phyloP scores from a whole-genome alignment of 352 stramenopile species.

The Phytophthora foliorum region DNA sequence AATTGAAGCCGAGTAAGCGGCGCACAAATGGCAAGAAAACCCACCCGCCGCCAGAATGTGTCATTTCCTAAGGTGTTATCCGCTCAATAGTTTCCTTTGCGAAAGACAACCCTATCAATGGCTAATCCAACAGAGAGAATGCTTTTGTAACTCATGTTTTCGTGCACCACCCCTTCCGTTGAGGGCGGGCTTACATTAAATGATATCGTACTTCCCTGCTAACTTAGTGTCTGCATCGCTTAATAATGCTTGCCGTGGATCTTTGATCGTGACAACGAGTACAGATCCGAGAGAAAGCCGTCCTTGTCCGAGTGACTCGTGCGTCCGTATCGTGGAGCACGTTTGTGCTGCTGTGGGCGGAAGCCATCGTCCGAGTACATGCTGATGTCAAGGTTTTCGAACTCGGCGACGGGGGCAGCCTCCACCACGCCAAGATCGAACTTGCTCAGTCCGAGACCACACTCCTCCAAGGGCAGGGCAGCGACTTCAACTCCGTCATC shows the following conservation, averaged over 20 bases:
- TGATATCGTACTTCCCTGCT: slow-evolving; percentile 42
- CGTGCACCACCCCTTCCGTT: slow-evolving; percentile 29
- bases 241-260: slow-evolving; percentile 43
- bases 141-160: slow-evolving; percentile 31
- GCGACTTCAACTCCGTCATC: slow-evolving; percentile 34
- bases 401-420: slow-evolving; percentile 24
- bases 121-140: not conserved
- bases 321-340: slow-evolving; percentile 42
- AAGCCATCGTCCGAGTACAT: slow-evolving; percentile 38
- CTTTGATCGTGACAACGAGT: slow-evolving; percentile 46
- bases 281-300: slow-evolving; percentile 53
- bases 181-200: slow-evolving; percentile 37
- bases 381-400: slow-evolving; percentile 35
- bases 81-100: not conserved
- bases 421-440: slow-evolving; percentile 49
- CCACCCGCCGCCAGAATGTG: slow-evolving; percentile 40
- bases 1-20: slow-evolving; percentile 52
- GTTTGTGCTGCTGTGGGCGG: slow-evolving; percentile 15
- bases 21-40: slow-evolving; percentile 81
- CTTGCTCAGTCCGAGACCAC: slow-evolving; percentile 44
- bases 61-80: slow-evolving; percentile 36
- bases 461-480: slow-evolving; percentile 20
- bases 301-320: slow-evolving; percentile 51
- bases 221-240: slow-evolving; percentile 24
- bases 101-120: not conserved